Conservation (phyloP, 805 yeast genomes). For the Starmerella apis region DNA sequence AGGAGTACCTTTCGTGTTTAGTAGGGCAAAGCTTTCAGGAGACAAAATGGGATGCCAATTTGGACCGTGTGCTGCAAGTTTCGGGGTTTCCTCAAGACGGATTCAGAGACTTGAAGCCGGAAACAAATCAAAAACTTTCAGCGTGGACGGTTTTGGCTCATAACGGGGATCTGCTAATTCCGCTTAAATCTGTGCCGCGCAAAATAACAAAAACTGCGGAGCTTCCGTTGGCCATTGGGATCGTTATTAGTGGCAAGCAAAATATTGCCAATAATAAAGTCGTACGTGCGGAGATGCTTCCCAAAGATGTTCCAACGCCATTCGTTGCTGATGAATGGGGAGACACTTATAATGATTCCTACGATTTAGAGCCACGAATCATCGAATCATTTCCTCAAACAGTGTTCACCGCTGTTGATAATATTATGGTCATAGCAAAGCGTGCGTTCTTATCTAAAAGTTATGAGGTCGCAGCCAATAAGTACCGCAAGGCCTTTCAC, state of each 20-base stretch:
- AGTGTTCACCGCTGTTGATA: constrained; percentile 15
- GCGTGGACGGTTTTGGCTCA: constrained; percentile 3
- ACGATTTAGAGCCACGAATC: constrained; percentile 24
- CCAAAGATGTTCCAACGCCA: constrained; percentile 23
- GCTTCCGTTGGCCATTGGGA: constrained; percentile 15
- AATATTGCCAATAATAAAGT: constrained; percentile 1
- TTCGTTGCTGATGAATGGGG: constrained; percentile 23
- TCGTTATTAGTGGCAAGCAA: constrained; percentile 24
- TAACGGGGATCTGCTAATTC: background rate
- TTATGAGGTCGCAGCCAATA: constrained; percentile 46
- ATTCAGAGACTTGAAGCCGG: background rate
- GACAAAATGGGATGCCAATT: background rate
- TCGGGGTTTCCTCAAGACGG: background rate
- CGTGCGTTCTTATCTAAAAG: constrained; percentile 50
- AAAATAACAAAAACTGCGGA: background rate
- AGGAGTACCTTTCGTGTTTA: background rate
- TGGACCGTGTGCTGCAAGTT: background rate
- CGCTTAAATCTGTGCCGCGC: background rate
- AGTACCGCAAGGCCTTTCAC: constrained; percentile 62
- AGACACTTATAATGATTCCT: constrained; percentile 24
- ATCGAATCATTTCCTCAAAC: constrained; percentile 22
- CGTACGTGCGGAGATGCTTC: constrained; percentile 7
- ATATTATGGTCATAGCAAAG: constrained; percentile 52
- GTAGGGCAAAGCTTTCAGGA: background rate
- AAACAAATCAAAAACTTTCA: background rate